These are phyloP conservation scores for Annona cherimola DNA, from an alignment of 164 flowering plant genomes.

Conservation along the genomic window DNA sequence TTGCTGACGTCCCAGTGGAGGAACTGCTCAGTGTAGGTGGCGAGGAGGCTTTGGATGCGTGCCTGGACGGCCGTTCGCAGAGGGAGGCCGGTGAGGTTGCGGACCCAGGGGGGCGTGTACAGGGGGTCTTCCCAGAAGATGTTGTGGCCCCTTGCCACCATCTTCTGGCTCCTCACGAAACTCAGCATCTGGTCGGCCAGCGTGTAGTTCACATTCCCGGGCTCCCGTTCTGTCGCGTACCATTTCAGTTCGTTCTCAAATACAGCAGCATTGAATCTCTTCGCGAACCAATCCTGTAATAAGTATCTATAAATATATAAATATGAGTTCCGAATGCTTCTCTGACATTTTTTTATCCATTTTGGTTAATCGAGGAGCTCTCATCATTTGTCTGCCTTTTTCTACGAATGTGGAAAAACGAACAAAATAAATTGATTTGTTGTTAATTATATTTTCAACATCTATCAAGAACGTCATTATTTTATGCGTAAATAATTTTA, in stretches of 20 bases:
- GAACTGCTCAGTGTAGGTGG: constrained; percentile 61
- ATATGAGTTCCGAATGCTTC: no score
- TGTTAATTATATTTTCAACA: no score
- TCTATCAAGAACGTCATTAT: no score
- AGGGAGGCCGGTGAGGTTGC: constrained; percentile 41
- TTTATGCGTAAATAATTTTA: no score
- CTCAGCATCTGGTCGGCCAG: constrained; percentile 65
- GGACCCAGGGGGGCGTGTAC: constrained; percentile 78
- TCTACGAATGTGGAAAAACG: no score
- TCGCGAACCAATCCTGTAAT: constrained; percentile 66
- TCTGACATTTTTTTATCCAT: no score
- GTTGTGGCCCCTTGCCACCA: constrained; percentile 75
- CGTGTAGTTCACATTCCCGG: constrained; percentile 67
- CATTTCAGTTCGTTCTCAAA: constrained; percentile 95
- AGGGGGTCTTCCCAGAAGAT: constrained; percentile 94
- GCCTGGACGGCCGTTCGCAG: constrained; percentile 49
- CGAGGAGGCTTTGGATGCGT: constrained; percentile 68
- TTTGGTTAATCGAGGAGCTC: no score
- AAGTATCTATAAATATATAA: no score
- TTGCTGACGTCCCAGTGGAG: constrained; percentile 97
- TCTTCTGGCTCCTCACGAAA: constrained; percentile 57
- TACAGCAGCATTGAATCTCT: constrained; percentile 88
- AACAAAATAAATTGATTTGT: no score
- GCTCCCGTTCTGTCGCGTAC: constrained; percentile 73
- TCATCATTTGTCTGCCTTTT: no score